These are phyloP conservation scores for Ceratobasidium sp. DNA, from an alignment of 1,284 basidiomycete species.

Conservation along the genomic window DNA sequence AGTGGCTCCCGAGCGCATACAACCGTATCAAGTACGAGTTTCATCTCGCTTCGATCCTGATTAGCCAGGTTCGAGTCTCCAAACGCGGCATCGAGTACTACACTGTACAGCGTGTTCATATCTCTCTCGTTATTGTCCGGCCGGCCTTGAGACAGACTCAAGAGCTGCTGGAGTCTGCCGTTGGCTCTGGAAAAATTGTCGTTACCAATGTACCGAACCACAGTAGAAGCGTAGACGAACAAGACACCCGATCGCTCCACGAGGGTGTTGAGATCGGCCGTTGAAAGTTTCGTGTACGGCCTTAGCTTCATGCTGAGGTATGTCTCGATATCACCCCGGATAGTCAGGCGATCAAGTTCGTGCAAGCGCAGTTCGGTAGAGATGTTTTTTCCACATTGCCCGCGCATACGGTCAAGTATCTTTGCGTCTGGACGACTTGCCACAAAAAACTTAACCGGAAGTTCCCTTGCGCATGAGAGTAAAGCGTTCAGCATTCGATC, in stretches of 20 bases:
- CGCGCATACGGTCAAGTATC: background rate
- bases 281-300: background rate
- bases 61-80: background rate
- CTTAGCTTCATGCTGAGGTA: background rate
- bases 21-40: background rate
- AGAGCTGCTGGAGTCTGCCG: background rate
- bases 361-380: background rate
- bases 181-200: background rate
- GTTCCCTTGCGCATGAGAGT: background rate
- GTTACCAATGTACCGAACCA: background rate
- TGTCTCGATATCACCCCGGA: background rate
- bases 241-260: background rate
- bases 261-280: background rate
- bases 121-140: background rate
- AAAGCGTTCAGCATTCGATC: background rate
- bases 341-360: background rate
- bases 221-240: constrained; percentile 14
- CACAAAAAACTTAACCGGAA: background rate
- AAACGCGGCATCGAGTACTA: background rate
- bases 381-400: background rate
- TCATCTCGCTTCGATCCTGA: background rate
- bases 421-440: background rate
- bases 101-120: background rate
- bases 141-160: background rate
- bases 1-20: background rate